Conservation (phyloP, 2,329 filamentous ascomycete species). For the Epichloe amarillans region DNA sequence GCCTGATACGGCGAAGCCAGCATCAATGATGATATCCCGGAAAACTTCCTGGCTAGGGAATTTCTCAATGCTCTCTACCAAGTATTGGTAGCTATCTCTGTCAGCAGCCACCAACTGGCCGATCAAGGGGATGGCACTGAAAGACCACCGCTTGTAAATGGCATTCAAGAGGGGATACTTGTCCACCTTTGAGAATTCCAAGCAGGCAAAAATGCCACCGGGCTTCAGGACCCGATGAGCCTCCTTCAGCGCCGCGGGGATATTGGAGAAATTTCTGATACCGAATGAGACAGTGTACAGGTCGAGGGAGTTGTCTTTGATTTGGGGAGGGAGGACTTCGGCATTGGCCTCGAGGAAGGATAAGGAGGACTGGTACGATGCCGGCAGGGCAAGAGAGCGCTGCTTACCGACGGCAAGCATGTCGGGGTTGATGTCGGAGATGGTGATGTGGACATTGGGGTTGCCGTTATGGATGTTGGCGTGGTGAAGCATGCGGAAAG, state of each 20-base stretch:
- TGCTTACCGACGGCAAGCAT: slow-evolving; percentile 86
- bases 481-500: slow-evolving; percentile 89
- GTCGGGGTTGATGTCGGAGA: slow-evolving; percentile 89
- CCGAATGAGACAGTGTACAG: slow-evolving; percentile 97
- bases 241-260: slow-evolving; percentile 67
- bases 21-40: slow-evolving; percentile 65
- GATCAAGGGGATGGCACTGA: slow-evolving; percentile 85
- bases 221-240: slow-evolving; percentile 84
- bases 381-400: slow-evolving; percentile 49
- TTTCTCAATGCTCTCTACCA: slow-evolving; percentile 92
- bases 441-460: slow-evolving; percentile 68
- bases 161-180: slow-evolving; percentile 66
- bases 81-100: slow-evolving; percentile 91
- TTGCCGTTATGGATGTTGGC: slow-evolving; percentile 67
- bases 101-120: slow-evolving; percentile 91
- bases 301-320: slow-evolving; percentile 64
- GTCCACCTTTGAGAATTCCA: slow-evolving; percentile 84
- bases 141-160: slow-evolving; percentile 92
- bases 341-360: slow-evolving; percentile 85
- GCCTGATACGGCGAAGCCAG: slow-evolving; percentile 75
- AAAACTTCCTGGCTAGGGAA: slow-evolving; percentile 85
- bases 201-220: slow-evolving; percentile 87
- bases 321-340: slow-evolving; percentile 50
- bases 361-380: slow-evolving; percentile 42
- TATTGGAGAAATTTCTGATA: slow-evolving; percentile 93